Evolutionary conservation across 108 stramenopile species (phyloP).

Genomic region (Chaetoceros tenuissimus): DNA sequence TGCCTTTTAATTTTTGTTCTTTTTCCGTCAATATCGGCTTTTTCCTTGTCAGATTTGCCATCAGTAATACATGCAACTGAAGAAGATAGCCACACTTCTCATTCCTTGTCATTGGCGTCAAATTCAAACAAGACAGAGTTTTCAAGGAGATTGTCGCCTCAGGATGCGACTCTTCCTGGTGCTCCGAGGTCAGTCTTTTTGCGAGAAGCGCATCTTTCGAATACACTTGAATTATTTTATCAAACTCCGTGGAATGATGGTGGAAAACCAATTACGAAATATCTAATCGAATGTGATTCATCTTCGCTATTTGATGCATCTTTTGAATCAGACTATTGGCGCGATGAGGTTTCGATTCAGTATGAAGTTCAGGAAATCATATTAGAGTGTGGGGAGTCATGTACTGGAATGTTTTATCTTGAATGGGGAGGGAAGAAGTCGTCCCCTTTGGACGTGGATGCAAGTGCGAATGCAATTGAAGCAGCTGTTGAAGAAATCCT

Average conservation of each 20-base stretch:
- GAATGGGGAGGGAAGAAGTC: constrained; percentile 44
- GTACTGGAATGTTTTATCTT: constrained; percentile 47
- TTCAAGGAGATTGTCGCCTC: too few relatives aligned
- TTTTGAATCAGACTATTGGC: constrained; percentile 12
- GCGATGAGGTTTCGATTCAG: constrained; percentile 20
- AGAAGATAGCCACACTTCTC: too few relatives aligned
- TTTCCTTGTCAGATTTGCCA: too few relatives aligned
- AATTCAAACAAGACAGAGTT: too few relatives aligned
- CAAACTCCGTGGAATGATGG: constrained; percentile 31
- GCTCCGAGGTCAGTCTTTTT: too few relatives aligned
- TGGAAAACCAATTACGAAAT: constrained; percentile 34
- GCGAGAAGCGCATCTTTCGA: too few relatives aligned
- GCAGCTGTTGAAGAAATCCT: constrained; percentile 33
- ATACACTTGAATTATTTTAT: too few relatives aligned
- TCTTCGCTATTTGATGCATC: constrained; percentile 20
- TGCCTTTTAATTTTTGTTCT: too few relatives aligned
- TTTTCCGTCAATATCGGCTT: too few relatives aligned
- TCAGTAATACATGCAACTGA: too few relatives aligned
- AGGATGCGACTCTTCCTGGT: too few relatives aligned
- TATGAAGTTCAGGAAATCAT: constrained; percentile 45
- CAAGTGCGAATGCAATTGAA: constrained; percentile 30
- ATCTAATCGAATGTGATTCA: constrained; percentile 43
- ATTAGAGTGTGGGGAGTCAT: constrained; percentile 39
- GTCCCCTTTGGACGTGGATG: constrained; percentile 25
- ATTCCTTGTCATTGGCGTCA: too few relatives aligned